Evolutionary conservation across 1,139 yeast species (phyloP).

Genomic region (Hyphopichia buzzinii): DNA sequence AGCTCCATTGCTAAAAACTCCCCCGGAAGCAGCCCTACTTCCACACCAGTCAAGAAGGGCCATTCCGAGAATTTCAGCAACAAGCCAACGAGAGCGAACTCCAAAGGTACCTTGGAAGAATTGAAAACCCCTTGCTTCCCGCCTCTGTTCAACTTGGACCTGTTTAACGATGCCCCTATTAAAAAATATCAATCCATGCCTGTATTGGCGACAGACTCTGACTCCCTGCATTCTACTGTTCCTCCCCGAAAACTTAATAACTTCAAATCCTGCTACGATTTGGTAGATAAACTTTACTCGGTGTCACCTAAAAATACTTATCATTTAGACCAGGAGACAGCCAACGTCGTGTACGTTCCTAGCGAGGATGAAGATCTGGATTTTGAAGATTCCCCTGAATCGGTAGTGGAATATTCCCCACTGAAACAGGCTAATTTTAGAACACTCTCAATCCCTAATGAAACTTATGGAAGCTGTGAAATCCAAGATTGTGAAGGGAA

Average conservation of each 20-base stretch:
- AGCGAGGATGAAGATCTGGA: conserved; percentile 9
- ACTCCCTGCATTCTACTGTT: not conserved
- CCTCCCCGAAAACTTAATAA: conserved; percentile 6
- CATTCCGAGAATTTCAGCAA: no score
- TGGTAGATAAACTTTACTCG: conserved; percentile 37
- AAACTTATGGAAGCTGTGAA: conserved; percentile 4
- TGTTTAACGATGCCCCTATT: not conserved
- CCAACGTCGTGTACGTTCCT: conserved; percentile 23
- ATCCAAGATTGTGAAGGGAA: not conserved
- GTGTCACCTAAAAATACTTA: conserved; percentile 42
- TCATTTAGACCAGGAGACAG: conserved; percentile 32
- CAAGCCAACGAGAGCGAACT: not conserved
- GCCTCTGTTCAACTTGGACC: conserved; percentile 1
- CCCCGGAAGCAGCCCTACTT: conserved; percentile 2
- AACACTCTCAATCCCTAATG: no score
- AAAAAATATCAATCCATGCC: conserved; percentile 6
- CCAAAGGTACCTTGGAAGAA: no score
- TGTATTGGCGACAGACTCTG: not conserved
- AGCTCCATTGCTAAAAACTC: conserved; percentile 3
- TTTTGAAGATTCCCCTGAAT: conserved; percentile 8
- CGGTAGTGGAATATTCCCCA: no score
- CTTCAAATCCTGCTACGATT: conserved; percentile 23
- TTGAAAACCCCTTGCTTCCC: conserved; percentile 1
- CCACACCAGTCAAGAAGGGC: conserved; percentile 6
- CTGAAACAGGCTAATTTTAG: no score